Evolutionary conservation across 768 basidiomycete genomes (phyloP), one percentile per base, ranked within the genome.

Genomic region (Astraeus odoratus): DNA sequence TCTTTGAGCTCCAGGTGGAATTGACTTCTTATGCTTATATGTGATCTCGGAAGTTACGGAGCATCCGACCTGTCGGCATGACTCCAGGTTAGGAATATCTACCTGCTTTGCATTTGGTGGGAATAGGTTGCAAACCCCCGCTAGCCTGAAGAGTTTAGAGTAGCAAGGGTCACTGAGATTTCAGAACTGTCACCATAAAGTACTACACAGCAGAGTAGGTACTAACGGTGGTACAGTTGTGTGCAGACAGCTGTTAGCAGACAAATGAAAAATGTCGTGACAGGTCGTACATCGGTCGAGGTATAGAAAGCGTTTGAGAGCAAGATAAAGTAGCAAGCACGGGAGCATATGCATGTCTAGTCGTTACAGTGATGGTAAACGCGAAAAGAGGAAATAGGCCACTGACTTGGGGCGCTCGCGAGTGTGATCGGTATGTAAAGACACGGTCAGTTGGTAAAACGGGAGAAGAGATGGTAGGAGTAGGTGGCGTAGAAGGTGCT

Each of bases 331-430:
- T 51, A 50, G 44, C 49, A 42, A 48, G 48, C 60, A 41, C 53
- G 64, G 56, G 60, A 59, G 66, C 59, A 65, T 62, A 65, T 65
- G 76, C 75, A 78, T 81, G 73, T 83, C 79, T 83, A 81, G 75
- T 80, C 76, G 74, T 81, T 83, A 82, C 81, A 80, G 62, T 57
- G 53, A 51, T 43, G 48, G 59, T 48, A 47, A 50, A 46, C n/a
- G 30, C 22, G 45, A 44, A 57, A 42, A 54, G 48, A 59, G 52
- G 52, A 49, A 48, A 40, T 33, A 52, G 49, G 57, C 56, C 54
- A 13, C n/a, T n/a, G 18, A 19, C 38, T 43, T 53, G 50, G 52
- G 52, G 33, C 37, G 46, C 51, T 50, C 52, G 33, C 39, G 51
- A 47, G 52, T 51, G 24, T 29, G 15, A 31, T 40, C 22, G 18